Evolutionary conservation across 2,329 filamentous ascomycete genomes (phyloP), one percentile per base, ranked within the genome.

Genomic region (Ceratocystis diversiconidia): DNA sequence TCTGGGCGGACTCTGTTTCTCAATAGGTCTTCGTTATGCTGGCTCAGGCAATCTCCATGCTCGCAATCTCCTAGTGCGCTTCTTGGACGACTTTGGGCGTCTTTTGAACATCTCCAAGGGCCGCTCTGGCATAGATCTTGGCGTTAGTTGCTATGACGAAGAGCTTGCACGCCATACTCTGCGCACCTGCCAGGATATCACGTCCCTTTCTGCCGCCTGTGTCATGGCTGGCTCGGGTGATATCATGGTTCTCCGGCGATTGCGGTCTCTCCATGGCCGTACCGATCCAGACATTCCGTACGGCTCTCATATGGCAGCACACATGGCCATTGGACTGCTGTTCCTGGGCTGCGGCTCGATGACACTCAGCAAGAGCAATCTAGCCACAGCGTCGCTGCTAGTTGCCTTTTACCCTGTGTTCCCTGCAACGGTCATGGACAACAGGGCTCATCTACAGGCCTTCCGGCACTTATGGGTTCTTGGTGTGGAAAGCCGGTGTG

Each of bases 151-250:
- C 55, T 97, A 96, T 72, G 95, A 99, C 72, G 85, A 88, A 55
- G 90, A 89, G 71, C 81, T 96, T 17, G 85, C 92, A 1, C 82
- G 90, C 43, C 87, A 88, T 64, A 92, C 92, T 6, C 86, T 92
- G 1, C 83, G 90, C 46, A 95, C 95, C 78, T 97, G 94, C 71
- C 90, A 96, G 71, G 92, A 97, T 72, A 80, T 95, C 1, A 76
- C 96, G 10, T 90, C 90, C 0, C 78, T 99, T 5, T 88, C 91
- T 5, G 84, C 85, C 25, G 86, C 94, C 0, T 90, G 88, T 1
- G 90, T 97, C 63, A 97, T 97, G 92, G 91, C 95, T 5, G 94
- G 94, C 32, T 96, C 91, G 0, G 94, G 95, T 48, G 95, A 99
- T 72, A 78, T 99, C 22, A 77, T 83, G 1, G 86, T 96, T 1